phyloP scores from a whole-genome alignment of 1,284 basidiomycete genomes.

The Boletus semigastroideus region DNA sequence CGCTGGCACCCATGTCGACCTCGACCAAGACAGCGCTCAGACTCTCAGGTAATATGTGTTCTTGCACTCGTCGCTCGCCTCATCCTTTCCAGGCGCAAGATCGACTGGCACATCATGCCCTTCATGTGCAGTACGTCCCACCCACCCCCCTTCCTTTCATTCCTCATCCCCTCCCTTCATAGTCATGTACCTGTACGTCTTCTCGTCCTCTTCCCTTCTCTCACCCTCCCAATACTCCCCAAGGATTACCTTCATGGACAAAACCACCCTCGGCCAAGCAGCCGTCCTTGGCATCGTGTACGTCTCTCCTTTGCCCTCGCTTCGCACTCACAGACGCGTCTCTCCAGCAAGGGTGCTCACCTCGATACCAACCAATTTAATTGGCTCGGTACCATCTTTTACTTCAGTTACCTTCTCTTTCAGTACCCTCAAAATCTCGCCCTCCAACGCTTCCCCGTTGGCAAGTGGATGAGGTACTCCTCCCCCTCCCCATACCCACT shows the following conservation, averaged over 20 bases:
- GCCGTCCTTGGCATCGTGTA: conserved; percentile 72
- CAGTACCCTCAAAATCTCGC: conserved; percentile 79
- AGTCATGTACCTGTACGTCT: conserved; percentile 57
- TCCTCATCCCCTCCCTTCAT: neutral
- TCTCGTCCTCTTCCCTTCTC: conserved; percentile 19
- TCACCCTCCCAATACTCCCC: conserved; percentile 19
- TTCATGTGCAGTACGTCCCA: conserved; percentile 70
- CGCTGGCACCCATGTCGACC: conserved; percentile 12
- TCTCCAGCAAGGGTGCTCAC: conserved; percentile 39
- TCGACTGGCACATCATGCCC: conserved; percentile 71
- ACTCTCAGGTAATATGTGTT: conserved; percentile 30
- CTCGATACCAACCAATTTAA: conserved; percentile 52
- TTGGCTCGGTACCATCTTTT: conserved; percentile 78
- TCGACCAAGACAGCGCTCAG: conserved; percentile 13
- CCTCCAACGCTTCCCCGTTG: conserved; percentile 74
- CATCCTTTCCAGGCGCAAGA: conserved; percentile 53
- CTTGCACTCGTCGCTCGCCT: neutral
- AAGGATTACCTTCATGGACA: conserved; percentile 68
- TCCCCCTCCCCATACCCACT: neutral
- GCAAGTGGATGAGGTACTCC: conserved; percentile 62
- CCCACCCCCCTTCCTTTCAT: neutral
- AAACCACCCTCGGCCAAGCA: conserved; percentile 72
- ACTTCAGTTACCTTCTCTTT: conserved; percentile 57
- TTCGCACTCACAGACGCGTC: conserved; percentile 13
- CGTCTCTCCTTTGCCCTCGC: conserved; percentile 24